Base-by-base conservation (phyloP, 768 basidiomycete species). In the Phaeotremella fagi region DNA sequence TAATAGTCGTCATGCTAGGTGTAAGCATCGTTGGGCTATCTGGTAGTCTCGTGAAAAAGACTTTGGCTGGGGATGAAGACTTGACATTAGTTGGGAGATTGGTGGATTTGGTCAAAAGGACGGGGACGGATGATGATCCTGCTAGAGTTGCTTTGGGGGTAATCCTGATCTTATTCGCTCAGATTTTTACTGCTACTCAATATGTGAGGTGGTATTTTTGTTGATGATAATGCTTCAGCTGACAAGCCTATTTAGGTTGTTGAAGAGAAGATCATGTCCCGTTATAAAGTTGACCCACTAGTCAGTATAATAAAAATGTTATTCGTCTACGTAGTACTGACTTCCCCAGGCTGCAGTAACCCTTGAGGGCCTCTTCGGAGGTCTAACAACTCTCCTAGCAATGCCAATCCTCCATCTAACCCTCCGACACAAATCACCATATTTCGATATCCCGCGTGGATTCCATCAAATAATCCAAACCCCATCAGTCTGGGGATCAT, bases 251-350 rank as follows among this genome's bases (percentile, higher is more conserved):
- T 11, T 33, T 45, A 71, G 69, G 92, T 97, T 41, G 81, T 95
- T 15, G 95, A 98, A 80, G 94, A 97, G 77, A 92, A 88, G 78
- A 91, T 98, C 63, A 85, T 98, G 86, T 78, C 82, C 67, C 82
- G 81, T 45, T 92, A 94, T 78, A 79, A 83, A 28, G 85, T 97
- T 35, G 82, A 84, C 42, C 94, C 95, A 14, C 81, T 98, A 31
- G 82, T 90, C 53, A 45, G 71, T 33, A 7, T 33, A 7, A 7
- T 16, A 33, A 33, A 16, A 7, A 16, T 33, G 9, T 16, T 33
- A 33, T 33, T 16, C 7, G 31, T 16, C 16, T 33, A 7, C 31
- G 31, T 7, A 33, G 16, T 20, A 2, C 24, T 33, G 3, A n/a
- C 31, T 20, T 22, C 20, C 38, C n/a, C 54, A 74, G 73, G 68